Conservation (phyloP, 345 rosid genomes). For the Ceriops tagal region DNA sequence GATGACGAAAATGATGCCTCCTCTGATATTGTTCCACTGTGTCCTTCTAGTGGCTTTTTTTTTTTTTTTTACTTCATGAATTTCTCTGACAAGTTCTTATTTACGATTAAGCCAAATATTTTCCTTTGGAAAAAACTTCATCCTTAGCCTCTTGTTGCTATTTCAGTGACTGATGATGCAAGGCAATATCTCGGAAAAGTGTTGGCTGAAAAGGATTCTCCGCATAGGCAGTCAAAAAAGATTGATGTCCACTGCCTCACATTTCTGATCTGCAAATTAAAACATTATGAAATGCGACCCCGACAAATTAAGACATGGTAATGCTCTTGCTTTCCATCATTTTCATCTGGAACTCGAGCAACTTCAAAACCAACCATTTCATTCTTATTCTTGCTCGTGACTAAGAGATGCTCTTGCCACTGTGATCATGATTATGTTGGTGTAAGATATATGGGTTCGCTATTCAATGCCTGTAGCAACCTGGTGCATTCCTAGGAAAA, state of each 20-base stretch:
- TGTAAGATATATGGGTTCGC: background rate
- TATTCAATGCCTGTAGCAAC: background rate
- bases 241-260: background rate
- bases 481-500: background rate
- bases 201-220: background rate
- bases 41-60: background rate
- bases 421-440: background rate
- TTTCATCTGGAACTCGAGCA: background rate
- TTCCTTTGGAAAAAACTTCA: too few species aligned
- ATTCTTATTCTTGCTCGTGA: background rate
- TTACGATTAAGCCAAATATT: too few species aligned
- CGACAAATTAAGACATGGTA: background rate
- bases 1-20: background rate
- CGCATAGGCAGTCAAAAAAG: background rate
- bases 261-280: background rate
- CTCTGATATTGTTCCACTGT: too few species aligned
- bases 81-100: background rate
- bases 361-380: background rate
- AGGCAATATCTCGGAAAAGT: background rate
- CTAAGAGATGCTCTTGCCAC: constrained; percentile 4
- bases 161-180: background rate
- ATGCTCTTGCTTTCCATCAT: background rate
- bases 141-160: background rate
- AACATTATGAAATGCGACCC: background rate
- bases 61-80: background rate